phyloP scores from a whole-genome alignment of 768 basidiomycete genomes.

The Amanita thiersii region DNA sequence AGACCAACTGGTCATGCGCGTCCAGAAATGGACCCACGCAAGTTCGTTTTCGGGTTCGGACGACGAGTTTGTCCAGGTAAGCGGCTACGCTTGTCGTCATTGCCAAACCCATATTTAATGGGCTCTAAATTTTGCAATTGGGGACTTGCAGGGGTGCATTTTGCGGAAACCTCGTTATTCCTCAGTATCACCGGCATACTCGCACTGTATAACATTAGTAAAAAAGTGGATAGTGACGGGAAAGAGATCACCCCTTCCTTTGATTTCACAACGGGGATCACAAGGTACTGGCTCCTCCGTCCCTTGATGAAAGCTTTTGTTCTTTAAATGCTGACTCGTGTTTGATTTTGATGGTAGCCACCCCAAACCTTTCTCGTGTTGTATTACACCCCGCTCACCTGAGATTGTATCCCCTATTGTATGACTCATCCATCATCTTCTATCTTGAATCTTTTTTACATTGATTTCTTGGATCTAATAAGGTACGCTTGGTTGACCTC shows the following conservation, averaged over 20 bases:
- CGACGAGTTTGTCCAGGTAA: constrained; percentile 7
- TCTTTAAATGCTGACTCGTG: background rate
- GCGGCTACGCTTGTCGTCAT: background rate
- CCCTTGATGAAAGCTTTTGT: no score
- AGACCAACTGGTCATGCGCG: background rate
- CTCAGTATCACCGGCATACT: constrained; percentile 8
- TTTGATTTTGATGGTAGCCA: background rate
- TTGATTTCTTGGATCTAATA: no score
- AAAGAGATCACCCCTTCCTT: background rate
- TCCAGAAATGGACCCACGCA: constrained; percentile 4
- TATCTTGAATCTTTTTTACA: no score
- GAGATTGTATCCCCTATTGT: no score
- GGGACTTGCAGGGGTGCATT: constrained; percentile 4
- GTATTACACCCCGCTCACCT: no score
- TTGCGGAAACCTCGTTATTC: constrained; percentile 6
- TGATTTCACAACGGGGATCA: constrained; percentile 8
- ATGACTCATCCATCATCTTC: no score
- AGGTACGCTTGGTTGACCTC: no score
- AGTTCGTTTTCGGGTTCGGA: constrained; percentile 7
- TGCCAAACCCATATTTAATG: no score
- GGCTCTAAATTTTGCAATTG: no score
- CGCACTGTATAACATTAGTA: constrained; percentile 4
- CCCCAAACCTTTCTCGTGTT: no score
- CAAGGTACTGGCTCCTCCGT: no score
- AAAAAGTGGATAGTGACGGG: constrained; percentile 1